phyloP scores from a whole-genome alignment of 176 grass and related monocot genomes.

The Musa itinerans region DNA sequence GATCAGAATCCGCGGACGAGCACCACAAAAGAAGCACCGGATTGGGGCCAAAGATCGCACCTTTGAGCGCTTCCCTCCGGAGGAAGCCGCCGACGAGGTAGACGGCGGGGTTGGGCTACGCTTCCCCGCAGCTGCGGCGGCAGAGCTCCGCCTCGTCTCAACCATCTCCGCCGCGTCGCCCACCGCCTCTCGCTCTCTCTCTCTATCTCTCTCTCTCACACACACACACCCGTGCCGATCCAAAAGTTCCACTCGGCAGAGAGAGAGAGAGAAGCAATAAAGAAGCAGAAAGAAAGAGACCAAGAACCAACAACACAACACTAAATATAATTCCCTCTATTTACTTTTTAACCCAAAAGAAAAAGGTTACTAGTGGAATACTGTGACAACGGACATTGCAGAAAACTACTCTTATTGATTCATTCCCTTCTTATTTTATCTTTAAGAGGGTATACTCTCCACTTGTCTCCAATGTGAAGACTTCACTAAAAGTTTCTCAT shows the following conservation, averaged over 20 bases:
- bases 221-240: background rate
- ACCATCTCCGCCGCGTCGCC: conserved; percentile 7
- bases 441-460: too few species aligned
- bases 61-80: conserved; percentile 7
- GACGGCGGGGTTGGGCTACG: background rate
- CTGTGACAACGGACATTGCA: too few species aligned
- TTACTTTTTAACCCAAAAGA: background rate
- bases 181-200: background rate
- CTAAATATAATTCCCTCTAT: background rate
- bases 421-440: too few species aligned
- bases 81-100: background rate
- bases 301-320: background rate
- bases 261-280: conserved; percentile 4
- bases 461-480: too few species aligned
- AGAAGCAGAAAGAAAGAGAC: conserved; percentile 3
- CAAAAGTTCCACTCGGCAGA: conserved; percentile 8
- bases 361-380: too few species aligned
- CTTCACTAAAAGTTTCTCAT: too few species aligned
- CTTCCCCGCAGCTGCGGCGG: background rate
- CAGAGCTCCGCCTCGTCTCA: conserved; percentile 10
- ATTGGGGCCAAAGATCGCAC: background rate
- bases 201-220: background rate
- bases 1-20: background rate
- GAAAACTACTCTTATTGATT: too few species aligned
- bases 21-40: background rate